Base-by-base conservation (phyloP, 495 filamentous ascomycete genomes). In the Halenospora varia region DNA sequence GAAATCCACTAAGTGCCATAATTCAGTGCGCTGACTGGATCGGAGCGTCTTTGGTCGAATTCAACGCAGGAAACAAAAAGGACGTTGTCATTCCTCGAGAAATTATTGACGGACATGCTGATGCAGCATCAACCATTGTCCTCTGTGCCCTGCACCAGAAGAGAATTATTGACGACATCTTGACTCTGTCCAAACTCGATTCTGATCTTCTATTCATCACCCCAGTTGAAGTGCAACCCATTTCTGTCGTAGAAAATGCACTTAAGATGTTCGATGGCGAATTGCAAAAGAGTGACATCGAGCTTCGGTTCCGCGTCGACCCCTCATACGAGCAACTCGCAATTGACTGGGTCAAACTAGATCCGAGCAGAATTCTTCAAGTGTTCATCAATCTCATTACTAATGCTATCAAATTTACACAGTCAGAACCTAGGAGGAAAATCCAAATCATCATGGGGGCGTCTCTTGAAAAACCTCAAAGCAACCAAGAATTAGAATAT, bases 61-160 rank as follows among this genome's bases (percentile, higher is more conserved):
- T 44, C 1, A 2, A 11, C 2, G 18, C 49, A 23, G 29, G 48
- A 20, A 17, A 54, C 4, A 25, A 90, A 26, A 64, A 77, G 10
- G 77, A 73, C 2, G 71, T 74, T 15, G 61, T 88, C 19, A 70
- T 64, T 40, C 70, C 70, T 6, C 74, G 76, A 56, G 68, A 69
- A 54, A 26, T 61, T 20, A 39, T 52, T 6, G 61, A 66, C 10
- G 59, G 53, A 44, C 48, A 48, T 2, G 44, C 53, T 10, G 85
- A 92, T 65, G 88, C 91, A 0, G 83, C 88, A 9, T 86, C 89
- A 55, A 93, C 88, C 25, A 95, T 96, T 59, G 82, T 81, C 9
- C 79, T 91, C 6, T 96, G 90, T 64, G 83, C 88, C 11, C 82
- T 82, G 54, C 90, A 96, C 65, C 89, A 94, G 66, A 89, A 89